Evolutionary conservation across 768 basidiomycete genomes (phyloP), one percentile per base, ranked within the genome.

Genomic region (Termitomyces sp.): DNA sequence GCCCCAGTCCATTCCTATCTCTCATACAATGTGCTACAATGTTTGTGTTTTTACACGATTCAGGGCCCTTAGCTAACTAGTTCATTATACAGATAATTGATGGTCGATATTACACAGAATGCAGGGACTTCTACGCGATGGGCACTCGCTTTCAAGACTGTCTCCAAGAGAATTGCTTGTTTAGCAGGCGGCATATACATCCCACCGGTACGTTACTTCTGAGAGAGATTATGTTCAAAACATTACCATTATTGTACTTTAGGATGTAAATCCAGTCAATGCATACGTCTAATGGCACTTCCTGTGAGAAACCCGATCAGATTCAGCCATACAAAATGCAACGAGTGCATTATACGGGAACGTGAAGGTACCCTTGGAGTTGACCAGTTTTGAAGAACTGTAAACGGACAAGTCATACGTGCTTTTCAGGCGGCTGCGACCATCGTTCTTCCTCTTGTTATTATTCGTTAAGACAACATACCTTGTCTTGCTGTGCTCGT

Each of bases 121-220:
- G 89, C 70, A 80, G 82, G 9, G 88, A 90, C 69, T 90, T 91
- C 69, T 73, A 83, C 58, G 80, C 82, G 54, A 86, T 91, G 82
- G 81, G 85, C 45, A 88, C 88, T 20, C 80, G 77, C 56, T 70
- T 79, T 49, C 81, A 87, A 64, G 89, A 91, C 66, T 91, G 89
- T 63, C 68, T 82, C 47, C 74, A 75, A 59, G 66, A 74, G 4
- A 81, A 85, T 63, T 91, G 89, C 70, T 69, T 89, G 61, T 91
- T 91, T 70, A 90, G 89, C 68, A 69, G 73, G 65, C 75, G 85
- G 59, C 88, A 91, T 61, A 64, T 69, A 18, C 86, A 87, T 67
- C 73, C 71, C 51, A 69, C 76, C 53, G 82, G 87, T 86, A 59
- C 18, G 58, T 62, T 66, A 63, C 42, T n/a, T 28, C 13, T 6